These are phyloP conservation scores for Colletotrichum scovillei DNA, from an alignment of 2,329 filamentous ascomycete genomes.

Conservation along the genomic window DNA sequence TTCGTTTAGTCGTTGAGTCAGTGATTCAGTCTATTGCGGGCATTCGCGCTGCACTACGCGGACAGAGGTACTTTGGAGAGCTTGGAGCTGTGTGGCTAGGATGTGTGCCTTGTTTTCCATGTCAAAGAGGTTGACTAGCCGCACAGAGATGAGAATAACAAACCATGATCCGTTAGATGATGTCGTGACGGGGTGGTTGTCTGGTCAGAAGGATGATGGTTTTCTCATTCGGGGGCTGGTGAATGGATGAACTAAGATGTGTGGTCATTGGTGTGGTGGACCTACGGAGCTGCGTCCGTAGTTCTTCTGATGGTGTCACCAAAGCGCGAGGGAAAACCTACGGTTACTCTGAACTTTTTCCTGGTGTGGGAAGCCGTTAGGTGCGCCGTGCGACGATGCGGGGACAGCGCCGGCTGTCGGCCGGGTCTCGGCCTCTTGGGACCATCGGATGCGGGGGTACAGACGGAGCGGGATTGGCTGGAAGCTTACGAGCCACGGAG, in stretches of 20 bases:
- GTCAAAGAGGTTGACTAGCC: background rate
- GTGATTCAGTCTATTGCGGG: background rate
- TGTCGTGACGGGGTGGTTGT: background rate
- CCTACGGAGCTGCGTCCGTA: background rate
- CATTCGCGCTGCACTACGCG: background rate
- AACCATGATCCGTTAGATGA: background rate
- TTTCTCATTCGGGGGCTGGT: constrained; percentile 4
- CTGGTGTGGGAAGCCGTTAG: background rate
- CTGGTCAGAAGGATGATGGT: background rate
- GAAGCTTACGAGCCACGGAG: background rate
- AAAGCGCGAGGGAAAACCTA: background rate
- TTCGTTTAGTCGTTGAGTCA: background rate
- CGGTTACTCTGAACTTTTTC: background rate
- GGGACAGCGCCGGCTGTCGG: background rate
- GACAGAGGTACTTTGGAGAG: background rate
- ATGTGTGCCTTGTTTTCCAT: background rate
- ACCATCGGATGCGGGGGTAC: background rate
- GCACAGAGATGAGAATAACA: background rate
- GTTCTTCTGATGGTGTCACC: background rate
- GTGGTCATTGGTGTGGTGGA: background rate
- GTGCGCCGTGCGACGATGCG: background rate
- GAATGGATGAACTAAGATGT: constrained; percentile 1
- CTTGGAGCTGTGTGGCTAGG: background rate
- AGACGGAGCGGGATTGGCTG: background rate
- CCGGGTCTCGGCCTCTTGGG: background rate